Conservation (phyloP, 2,329 filamentous ascomycete genomes). For the Dactylellina sp. region DNA sequence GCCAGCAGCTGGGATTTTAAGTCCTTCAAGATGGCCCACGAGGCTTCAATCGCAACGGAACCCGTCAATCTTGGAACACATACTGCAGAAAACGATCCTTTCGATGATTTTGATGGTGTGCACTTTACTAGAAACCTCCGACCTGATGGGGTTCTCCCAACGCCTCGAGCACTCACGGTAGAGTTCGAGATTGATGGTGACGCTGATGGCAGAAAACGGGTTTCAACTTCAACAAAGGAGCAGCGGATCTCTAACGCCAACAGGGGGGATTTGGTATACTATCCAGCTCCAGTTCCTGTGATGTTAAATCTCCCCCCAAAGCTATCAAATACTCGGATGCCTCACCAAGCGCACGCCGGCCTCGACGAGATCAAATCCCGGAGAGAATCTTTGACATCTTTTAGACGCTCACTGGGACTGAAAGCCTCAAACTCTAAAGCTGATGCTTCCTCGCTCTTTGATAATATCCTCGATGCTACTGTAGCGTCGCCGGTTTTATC, state of each 20-base stretch:
- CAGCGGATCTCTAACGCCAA: constrained; percentile 57
- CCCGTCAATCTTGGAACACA: too few relatives aligned
- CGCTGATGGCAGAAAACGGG: constrained; percentile 19
- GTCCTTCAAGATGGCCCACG: background rate
- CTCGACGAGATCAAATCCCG: constrained; percentile 28
- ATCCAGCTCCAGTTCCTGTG: constrained; percentile 91
- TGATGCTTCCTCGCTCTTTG: constrained; percentile 50
- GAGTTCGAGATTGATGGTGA: background rate
- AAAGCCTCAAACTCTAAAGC: constrained; percentile 51
- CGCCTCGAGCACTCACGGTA: background rate
- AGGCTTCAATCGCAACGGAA: constrained; percentile 18
- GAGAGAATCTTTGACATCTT: constrained; percentile 47
- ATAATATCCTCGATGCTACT: constrained; percentile 54
- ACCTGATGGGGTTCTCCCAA: constrained; percentile 60
- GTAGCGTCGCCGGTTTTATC: constrained; percentile 51
- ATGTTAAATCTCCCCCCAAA: constrained; percentile 93
- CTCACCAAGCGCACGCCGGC: constrained; percentile 26
- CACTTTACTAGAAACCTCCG: constrained; percentile 73
- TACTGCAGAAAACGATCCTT: constrained; percentile 66
- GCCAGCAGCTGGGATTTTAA: background rate
- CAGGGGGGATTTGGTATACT: constrained; percentile 77
- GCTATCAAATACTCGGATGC: constrained; percentile 72
- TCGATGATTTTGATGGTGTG: constrained; percentile 84
- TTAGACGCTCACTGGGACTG: constrained; percentile 45
- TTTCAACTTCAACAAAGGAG: constrained; percentile 58